A percentile compares a stretch with the other conserved stretches of the same genome.
phyloP scores from a whole-genome alignment of 2,329 filamentous ascomycete species.

The Meredithiella fracta region DNA sequence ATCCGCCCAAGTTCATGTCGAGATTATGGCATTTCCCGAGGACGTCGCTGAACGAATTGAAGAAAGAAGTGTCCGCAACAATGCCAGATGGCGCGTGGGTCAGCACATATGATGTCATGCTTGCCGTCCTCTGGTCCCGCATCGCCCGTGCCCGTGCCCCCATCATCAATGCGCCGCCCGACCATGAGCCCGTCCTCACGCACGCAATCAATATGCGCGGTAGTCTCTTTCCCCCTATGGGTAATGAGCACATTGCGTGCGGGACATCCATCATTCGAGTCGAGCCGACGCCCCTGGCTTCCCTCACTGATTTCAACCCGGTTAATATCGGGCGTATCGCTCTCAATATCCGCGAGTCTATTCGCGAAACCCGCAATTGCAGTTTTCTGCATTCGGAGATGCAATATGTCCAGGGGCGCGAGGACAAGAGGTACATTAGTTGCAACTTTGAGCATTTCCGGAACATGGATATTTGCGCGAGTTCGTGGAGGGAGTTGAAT shows the following conservation, averaged over 20 bases:
- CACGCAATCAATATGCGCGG: conserved; percentile 8
- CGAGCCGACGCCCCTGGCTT: background rate
- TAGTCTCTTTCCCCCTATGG: conserved; percentile 4
- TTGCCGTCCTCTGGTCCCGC: conserved; percentile 2
- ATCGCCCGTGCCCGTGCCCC: conserved; percentile 3
- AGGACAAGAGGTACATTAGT: conserved; percentile 1
- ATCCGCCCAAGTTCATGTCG: conserved; percentile 5
- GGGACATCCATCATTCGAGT: conserved; percentile 4
- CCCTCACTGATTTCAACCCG: background rate
- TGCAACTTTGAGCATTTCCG: conserved; percentile 1
- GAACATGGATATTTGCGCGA: background rate
- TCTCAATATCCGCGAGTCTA: conserved; percentile 6
- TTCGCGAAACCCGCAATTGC: conserved; percentile 9
- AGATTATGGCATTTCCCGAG: conserved; percentile 6
- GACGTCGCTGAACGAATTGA: background rate
- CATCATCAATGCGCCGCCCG: background rate
- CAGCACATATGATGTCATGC: conserved; percentile 3
- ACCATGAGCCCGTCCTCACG: background rate
- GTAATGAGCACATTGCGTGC: conserved; percentile 6
- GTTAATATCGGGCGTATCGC: conserved; percentile 3
- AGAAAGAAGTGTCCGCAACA: background rate
- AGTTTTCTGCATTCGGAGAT: conserved; percentile 5
- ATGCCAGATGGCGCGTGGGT: conserved; percentile 5
- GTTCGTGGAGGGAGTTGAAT: conserved; percentile 4
- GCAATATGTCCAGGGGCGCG: background rate